Evolutionary conservation across 2,329 filamentous ascomycete genomes (phyloP).

Genomic region (Fusarium sp.): DNA sequence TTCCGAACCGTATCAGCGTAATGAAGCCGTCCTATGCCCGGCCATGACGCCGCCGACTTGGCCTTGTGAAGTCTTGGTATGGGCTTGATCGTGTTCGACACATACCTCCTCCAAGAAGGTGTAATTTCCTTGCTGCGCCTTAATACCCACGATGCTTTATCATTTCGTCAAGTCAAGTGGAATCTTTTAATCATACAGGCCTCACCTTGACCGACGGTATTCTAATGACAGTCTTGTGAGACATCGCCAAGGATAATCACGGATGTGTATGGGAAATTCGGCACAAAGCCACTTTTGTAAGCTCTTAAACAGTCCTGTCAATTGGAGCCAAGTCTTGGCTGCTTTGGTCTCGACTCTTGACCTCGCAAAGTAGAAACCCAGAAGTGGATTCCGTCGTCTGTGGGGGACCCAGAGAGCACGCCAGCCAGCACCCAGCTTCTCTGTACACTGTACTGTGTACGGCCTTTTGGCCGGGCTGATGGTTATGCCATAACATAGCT

Average conservation of each 20-base stretch:
- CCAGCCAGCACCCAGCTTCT: conserved; percentile 8
- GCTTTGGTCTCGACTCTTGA: conserved; percentile 41
- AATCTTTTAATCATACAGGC: conserved; percentile 5
- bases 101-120: neutral
- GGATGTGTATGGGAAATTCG: conserved; percentile 38
- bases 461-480: conserved; percentile 1
- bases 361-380: conserved; percentile 10
- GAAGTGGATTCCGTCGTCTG: conserved; percentile 31
- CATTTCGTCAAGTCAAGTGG: conserved; percentile 3
- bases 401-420: conserved; percentile 3
- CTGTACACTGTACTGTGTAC: neutral
- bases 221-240: conserved; percentile 12
- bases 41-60: conserved; percentile 4
- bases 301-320: conserved; percentile 26
- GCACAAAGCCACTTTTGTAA: conserved; percentile 33
- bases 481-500: too few relatives aligned
- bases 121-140: conserved; percentile 10
- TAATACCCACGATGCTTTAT: neutral
- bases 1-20: neutral
- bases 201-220: conserved; percentile 20
- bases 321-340: conserved; percentile 44
- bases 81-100: neutral
- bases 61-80: neutral
- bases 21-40: conserved; percentile 16
- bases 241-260: conserved; percentile 37